Base-by-base conservation (phyloP, 2,329 filamentous ascomycete species). In the Colletotrichum trifolii region DNA sequence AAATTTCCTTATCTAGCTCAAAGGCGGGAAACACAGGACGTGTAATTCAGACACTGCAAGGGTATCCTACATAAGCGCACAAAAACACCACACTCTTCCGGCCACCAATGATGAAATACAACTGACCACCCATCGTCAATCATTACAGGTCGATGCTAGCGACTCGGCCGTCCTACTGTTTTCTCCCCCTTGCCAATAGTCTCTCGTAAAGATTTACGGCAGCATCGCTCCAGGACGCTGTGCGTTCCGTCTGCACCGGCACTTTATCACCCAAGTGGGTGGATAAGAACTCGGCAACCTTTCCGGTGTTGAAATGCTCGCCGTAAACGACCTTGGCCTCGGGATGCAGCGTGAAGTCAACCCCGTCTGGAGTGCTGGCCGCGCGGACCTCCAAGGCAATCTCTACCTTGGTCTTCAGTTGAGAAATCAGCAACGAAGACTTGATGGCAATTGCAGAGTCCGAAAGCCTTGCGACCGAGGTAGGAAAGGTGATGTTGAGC, bases 231-330 rank as follows among this genome's bases (percentile, higher is more conserved):
- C 88, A 90, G 12, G 74, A 75, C 64, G 78, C 74, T 6, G 64
- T 64, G n/a, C 70, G 71, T 8, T 67, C 72, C 6, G 73, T 73
- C 65, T 80, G 78, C 25, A 46, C 56, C 4, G 42, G 33, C 8
- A 46, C 46, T 15, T 73, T n/a, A n/a, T 71, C 69, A 50, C 81
- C 76, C 72, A 90, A 78, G 74, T 84, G 82, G 40, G 84, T 83
- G 11, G 80, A 75, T 67, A 96, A 73, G 69, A 91, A 94, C 60
- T 93, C 90, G n/a, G 79, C 81, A 81, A 96, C 89, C 76, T 92
- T 94, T 54, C 82, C 85, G 68, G 89, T 87, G 68, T 93, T 92
- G 75, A 94, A 94, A 65, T 86, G 83, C 77, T 95, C 91, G 0
- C 92, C 92, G 73, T 96, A 96, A 2, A 93, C 81, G 1, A 94